Base-by-base conservation (phyloP, 345 rosid genomes). In the Pelargonium nanum region DNA sequence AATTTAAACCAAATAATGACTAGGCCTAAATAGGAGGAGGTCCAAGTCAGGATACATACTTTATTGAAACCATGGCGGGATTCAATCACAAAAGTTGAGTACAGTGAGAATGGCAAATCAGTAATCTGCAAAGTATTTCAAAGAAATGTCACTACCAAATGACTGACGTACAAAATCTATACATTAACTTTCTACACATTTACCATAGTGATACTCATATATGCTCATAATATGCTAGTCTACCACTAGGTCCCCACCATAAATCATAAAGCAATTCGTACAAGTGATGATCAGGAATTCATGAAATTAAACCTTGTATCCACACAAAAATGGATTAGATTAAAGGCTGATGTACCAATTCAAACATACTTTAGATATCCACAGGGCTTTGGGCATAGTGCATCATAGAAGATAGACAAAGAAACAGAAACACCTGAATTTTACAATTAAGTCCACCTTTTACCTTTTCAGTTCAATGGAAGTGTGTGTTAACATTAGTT, bases 11-110 rank as follows among this genome's bases (percentile, higher is more conserved):
- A 71, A 28, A 17, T 65, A 56, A 52, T 1, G 61, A 59, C 4
- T 19, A 66, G 61, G 60, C 34, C 17, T 28, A 66, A 55, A 19
- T 24, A 44, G 19, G 21, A 48, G 66, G 59, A 56, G 63, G 66
- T 15, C 40, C 22, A 22, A 58, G 63, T 67, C 40, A 59, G 72
- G 62, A 63, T 50, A 75, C 84, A 17, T 67, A 94, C 99, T 72
- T 94, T 90, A 66, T 94, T 94, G 79, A 94, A 94, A 57, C 99
- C 97, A 75, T 94, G 99, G 26, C 93, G 97, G 53, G 91, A 66
- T 78, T 94, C 99, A n/a, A 94, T 86, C 63, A 90, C 96, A 69
- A 94, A 94, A 50, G 97, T 94, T 67, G 99, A 94, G 77, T 79
- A 90, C 51, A 94, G 87, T 28, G 99, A 90, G 67, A 94, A 94